phyloP scores from a whole-genome alignment of 2,329 filamentous ascomycete species.

The Penicillium thymicola region DNA sequence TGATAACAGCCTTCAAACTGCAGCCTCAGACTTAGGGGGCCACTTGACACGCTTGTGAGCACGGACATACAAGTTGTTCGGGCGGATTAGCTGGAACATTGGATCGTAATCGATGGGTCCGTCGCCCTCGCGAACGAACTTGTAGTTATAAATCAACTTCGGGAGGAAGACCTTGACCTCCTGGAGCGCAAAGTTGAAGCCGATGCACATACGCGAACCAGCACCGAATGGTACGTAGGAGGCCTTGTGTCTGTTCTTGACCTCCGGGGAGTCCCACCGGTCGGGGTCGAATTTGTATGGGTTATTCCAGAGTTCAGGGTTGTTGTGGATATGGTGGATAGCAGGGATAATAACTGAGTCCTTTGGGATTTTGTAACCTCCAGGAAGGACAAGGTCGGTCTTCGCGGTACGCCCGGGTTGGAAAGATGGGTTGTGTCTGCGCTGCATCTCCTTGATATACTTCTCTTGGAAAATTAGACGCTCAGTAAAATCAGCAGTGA shows the following conservation, averaged over 20 bases:
- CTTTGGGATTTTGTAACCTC: slow-evolving; percentile 56
- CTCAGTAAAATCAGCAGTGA: slow-evolving; percentile 49
- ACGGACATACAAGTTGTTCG: slow-evolving; percentile 26
- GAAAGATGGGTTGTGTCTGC: slow-evolving; percentile 60
- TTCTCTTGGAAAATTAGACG: slow-evolving; percentile 45
- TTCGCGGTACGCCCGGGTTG: slow-evolving; percentile 59
- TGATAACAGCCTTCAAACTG: background rate
- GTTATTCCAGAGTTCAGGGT: slow-evolving; percentile 57
- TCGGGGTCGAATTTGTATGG: slow-evolving; percentile 59
- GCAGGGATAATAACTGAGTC: slow-evolving; percentile 55
- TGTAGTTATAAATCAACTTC: slow-evolving; percentile 59
- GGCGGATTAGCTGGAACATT: slow-evolving; percentile 29
- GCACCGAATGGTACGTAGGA: slow-evolving; percentile 59
- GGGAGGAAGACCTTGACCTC: slow-evolving; percentile 57
- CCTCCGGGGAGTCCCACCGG: slow-evolving; percentile 53
- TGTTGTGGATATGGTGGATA: slow-evolving; percentile 48
- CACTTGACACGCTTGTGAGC: slow-evolving; percentile 18
- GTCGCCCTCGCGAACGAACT: slow-evolving; percentile 51
- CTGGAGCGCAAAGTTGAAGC: slow-evolving; percentile 62
- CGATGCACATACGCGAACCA: slow-evolving; percentile 59
- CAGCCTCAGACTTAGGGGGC: slow-evolving; percentile 6
- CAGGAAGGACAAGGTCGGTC: slow-evolving; percentile 56
- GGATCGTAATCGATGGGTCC: slow-evolving; percentile 44
- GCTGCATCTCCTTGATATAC: slow-evolving; percentile 18
- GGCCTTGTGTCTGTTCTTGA: slow-evolving; percentile 51